Base-by-base conservation (phyloP, 148 eudicot species). In the Diospyros lotus region DNA sequence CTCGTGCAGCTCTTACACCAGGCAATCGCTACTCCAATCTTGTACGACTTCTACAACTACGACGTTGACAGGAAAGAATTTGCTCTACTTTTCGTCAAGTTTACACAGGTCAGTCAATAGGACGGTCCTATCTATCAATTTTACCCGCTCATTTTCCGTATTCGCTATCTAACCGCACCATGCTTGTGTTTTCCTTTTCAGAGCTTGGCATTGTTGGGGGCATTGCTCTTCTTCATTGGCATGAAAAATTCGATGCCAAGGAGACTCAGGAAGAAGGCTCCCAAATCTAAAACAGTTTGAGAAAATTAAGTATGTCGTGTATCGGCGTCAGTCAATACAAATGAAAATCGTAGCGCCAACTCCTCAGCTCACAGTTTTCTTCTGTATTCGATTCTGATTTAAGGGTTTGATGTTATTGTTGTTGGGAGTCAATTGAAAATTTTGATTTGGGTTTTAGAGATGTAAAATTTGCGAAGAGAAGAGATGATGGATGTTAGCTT, bases 41-140 rank as follows among this genome's bases (percentile, higher is more conserved):
- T 94, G 84, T 85, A 84, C 48, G 97, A 92, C 77, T 92, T 92
- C 91, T 94, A 92, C 88, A 94, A 87, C 91, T 92, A 92, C 28
- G 96, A 90, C 55, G 75, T 80, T 45, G 92, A 89, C 70, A 85
- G 75, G 75, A 89, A 85, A 68, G 91, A 88, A 73, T 91, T 83
- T 62, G 60, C 75, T 76, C 89, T 82, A 66, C 90, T 88, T 60
- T 90, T 92, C 68, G 82, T 82, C 79, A 90, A 92, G 74, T 94
- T 94, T 77, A 80, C 91, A 1, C 90, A 94, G 97, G 98, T 91
- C 39, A 75, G 69, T 60, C 60, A 69, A 39, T 69, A n/a, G 58
- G 71, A 68, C 13, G 58, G 41, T 46, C 69, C 28, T 28, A 28
- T 28, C 28, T 28, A 28, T 28, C 28, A 28, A 28, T 28, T 28